phyloP scores from a whole-genome alignment of 148 eudicot genomes.

The Camellia japonica region DNA sequence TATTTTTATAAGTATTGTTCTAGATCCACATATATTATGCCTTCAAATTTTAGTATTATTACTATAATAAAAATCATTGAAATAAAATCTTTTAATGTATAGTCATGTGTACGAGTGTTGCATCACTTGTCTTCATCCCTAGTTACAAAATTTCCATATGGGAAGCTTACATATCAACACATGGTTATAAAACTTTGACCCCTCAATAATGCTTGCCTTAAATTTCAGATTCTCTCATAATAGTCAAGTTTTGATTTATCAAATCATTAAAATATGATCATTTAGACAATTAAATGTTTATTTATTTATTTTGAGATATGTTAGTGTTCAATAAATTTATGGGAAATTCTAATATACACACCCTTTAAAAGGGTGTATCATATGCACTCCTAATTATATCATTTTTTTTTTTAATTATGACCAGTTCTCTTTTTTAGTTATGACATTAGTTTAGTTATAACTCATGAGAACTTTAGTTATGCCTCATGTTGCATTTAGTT shows the following conservation, averaged over 20 bases:
- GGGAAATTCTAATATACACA: no score
- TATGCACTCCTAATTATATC: no score
- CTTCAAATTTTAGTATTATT: not conserved
- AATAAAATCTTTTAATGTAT: not conserved
- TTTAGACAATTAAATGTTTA: no score
- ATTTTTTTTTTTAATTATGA: no score
- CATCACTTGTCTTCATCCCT: constrained; percentile 3
- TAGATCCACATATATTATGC: no score
- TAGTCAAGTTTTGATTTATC: not conserved
- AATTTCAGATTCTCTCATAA: not conserved
- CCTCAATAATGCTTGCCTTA: not conserved
- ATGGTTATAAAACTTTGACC: not conserved
- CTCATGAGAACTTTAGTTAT: no score
- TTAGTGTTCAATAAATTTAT: not conserved
- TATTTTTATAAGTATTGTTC: not conserved
- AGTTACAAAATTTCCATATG: not conserved
- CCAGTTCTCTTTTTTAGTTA: no score
- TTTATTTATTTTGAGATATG: not conserved
- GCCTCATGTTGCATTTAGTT: no score
- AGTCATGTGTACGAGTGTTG: not conserved
- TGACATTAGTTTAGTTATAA: no score
- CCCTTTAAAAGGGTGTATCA: no score
- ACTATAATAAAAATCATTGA: no score
- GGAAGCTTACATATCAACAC: not conserved
- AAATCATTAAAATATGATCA: not conserved